phyloP scores from a whole-genome alignment of 192 early-diverging fungal species.

The Oehlia diaphana region DNA sequence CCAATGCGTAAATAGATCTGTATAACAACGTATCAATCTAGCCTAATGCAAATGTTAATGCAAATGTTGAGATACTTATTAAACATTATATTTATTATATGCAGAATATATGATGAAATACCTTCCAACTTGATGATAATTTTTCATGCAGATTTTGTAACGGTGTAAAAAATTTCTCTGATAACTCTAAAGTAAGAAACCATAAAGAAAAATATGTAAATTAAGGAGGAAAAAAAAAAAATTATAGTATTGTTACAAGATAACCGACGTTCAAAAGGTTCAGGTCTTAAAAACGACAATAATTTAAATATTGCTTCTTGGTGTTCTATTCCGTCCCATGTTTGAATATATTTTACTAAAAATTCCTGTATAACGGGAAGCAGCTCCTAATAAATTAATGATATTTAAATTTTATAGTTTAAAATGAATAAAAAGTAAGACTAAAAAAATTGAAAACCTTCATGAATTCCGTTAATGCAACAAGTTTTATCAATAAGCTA shows the following conservation, averaged over 20 bases:
- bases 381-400: constrained; percentile 37
- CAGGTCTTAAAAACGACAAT: constrained; percentile 46
- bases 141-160: constrained; percentile 39
- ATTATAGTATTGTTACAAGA: background rate
- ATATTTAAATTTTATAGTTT: background rate
- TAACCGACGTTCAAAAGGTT: constrained; percentile 43
- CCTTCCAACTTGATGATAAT: constrained; percentile 52
- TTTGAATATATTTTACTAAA: constrained; percentile 38
- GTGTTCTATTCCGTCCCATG: constrained; percentile 52
- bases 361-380: constrained; percentile 53
- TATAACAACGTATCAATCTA: constrained; percentile 44
- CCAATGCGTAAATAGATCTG: constrained; percentile 45
- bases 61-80: background rate
- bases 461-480: constrained; percentile 42
- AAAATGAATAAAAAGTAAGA: background rate
- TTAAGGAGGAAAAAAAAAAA: background rate
- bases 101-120: constrained; percentile 13
- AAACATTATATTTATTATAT: background rate
- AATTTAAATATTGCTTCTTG: constrained; percentile 48
- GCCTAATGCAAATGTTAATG: constrained; percentile 33
- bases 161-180: constrained; percentile 39
- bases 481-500: constrained; percentile 38
- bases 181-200: constrained; percentile 38
- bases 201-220: constrained; percentile 2
- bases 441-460: constrained; percentile 36